Percentiles rank a stretch among this genome's conserved stretches.
Conservation (phyloP, 2,329 filamentous ascomycete species). For the Hymenoscyphus repandus region DNA sequence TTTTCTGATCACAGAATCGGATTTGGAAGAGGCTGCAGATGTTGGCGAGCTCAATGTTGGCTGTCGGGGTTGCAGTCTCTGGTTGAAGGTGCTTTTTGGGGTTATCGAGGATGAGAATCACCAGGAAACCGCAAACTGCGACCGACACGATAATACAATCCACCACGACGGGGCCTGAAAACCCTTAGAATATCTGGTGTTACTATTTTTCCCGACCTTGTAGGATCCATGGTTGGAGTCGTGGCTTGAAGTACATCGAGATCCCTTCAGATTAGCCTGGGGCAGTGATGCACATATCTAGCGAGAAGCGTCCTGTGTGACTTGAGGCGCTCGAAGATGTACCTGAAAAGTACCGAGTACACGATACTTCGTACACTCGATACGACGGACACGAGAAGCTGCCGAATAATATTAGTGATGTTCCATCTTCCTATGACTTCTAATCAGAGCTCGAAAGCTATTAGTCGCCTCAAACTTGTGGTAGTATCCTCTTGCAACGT, state of each 20-base stretch:
- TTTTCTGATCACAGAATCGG: conserved; percentile 52
- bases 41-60: conserved; percentile 59
- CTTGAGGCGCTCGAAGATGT: not conserved
- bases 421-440: conserved; percentile 33
- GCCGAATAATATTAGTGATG: conserved; percentile 1
- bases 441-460: conserved; percentile 30
- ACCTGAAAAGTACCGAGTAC: not conserved
- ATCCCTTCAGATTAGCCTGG: not conserved
- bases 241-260: not conserved
- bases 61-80: conserved; percentile 62
- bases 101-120: conserved; percentile 37
- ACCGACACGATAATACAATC: not conserved
- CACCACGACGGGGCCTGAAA: not conserved
- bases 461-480: conserved; percentile 34
- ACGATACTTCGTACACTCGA: not conserved
- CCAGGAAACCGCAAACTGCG: not conserved
- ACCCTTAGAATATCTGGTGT: not conserved
- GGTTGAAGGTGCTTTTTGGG: conserved; percentile 60
- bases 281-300: not conserved
- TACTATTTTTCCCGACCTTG: not conserved
- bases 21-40: conserved; percentile 54
- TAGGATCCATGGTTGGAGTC: not conserved
- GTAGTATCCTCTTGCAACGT: conserved; percentile 31
- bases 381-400: not conserved
- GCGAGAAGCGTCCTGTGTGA: not conserved